A percentile compares a stretch with the other conserved stretches of the same genome.
Evolutionary conservation across 1,284 basidiomycete genomes (phyloP).

Genomic region (Erythrobasidium hasegawianum): DNA sequence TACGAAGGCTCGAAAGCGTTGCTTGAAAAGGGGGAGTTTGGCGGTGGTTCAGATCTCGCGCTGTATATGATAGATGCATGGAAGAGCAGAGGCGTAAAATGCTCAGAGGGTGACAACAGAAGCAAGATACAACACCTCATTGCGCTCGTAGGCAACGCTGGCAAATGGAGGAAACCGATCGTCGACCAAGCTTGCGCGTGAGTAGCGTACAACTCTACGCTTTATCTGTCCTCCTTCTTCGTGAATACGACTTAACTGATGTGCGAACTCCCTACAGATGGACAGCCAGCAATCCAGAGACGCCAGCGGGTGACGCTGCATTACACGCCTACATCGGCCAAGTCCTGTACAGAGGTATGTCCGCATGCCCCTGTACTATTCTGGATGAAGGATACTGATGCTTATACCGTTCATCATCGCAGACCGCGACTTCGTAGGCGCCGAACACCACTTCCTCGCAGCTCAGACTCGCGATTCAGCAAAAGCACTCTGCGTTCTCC

Average conservation of each 20-base stretch:
- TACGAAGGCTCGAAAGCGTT: conserved; percentile 79
- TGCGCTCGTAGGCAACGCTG: conserved; percentile 66
- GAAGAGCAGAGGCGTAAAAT: conserved; percentile 64
- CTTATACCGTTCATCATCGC: conserved; percentile 16
- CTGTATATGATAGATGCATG: conserved; percentile 75
- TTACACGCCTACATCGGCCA: conserved; percentile 84
- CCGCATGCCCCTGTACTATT: background rate
- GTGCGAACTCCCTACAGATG: conserved; percentile 56
- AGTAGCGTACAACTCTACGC: conserved; percentile 46
- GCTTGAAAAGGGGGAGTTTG: conserved; percentile 77
- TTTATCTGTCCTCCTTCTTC: background rate
- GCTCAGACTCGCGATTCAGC: conserved; percentile 83
- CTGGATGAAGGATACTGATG: background rate
- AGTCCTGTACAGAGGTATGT: conserved; percentile 74
- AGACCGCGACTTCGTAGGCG: conserved; percentile 70
- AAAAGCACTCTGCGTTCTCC: conserved; percentile 74
- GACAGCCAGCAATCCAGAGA: conserved; percentile 69
- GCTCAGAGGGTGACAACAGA: conserved; percentile 65
- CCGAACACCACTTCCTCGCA: conserved; percentile 74
- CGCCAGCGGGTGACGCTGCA: conserved; percentile 75
- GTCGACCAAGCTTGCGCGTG: conserved; percentile 73
- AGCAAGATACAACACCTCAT: conserved; percentile 67
- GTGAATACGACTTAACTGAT: background rate
- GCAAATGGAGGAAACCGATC: conserved; percentile 72
- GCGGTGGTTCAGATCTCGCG: conserved; percentile 78